Evolutionary conservation across 306 rosid species (phyloP), one percentile per base, ranked within the genome.

Genomic region (Glycine latifolia): DNA sequence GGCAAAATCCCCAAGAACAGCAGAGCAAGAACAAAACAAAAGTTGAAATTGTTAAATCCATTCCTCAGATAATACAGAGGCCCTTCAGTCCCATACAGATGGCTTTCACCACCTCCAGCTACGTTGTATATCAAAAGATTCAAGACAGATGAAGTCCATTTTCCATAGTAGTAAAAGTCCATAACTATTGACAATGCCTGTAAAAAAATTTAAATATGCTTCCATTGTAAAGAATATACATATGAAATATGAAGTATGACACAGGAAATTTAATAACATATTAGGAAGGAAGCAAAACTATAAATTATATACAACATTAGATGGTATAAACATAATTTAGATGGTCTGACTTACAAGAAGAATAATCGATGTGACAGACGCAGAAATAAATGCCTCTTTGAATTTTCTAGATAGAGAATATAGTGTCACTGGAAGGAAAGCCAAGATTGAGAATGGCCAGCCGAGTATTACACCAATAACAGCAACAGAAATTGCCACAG

Each of bases 361-460:
- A 78, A 88, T 53, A 83, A 92, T 31, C 13, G 99, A 92, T 41
- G 91, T 86, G 67, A 85, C 82, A 54, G 94, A 89, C 78, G 97
- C 98, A 2, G 92, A 87, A 84, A 93, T 72, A 87, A 95, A 93
- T 17, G 92, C 82, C 75, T 31, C 89, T 73, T 84, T 89, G 82
- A 95, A 89, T 71, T 85, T 91, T 86, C 87, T 89, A 78, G 67
- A 65, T 76, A 96, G 85, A 62, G 97, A 89, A 80, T 83, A 93
- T 79, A 93, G 53, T 70, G 97, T 94, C 79, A 96, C 85, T 0
- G 99, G 99, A 60, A 93, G 91, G 71, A 93, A 96, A 83, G 88
- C 99, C 92, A 96, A 90, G 81, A 96, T 84, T 82, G 99, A 93
- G 91, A 96, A 96, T 54, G 99, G 99, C 99, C 99, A 96, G 63